Conservation (phyloP, 169 alveolate species). For the Eimeria tenella region DNA sequence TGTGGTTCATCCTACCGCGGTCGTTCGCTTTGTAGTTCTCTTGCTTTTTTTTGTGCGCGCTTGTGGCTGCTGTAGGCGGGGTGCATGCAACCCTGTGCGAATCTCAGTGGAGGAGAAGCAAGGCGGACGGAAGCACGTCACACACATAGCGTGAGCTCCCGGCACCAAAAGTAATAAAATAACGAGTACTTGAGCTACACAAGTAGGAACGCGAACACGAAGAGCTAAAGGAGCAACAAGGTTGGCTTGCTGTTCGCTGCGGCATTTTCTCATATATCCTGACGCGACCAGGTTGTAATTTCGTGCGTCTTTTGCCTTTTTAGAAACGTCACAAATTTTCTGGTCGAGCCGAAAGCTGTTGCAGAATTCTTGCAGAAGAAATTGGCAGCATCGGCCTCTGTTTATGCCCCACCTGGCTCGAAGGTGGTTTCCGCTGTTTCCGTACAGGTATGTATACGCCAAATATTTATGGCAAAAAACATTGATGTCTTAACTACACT, state of each 20-base stretch:
- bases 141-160: constrained; percentile 45
- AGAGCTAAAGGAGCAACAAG: background rate
- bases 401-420: constrained; percentile 68
- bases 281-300: background rate
- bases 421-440: constrained; percentile 22
- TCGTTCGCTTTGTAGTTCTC: background rate
- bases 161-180: background rate
- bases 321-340: constrained; percentile 46
- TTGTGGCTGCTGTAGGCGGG: constrained; percentile 38
- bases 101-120: constrained; percentile 63
- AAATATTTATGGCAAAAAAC: background rate
- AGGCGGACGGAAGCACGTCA: constrained; percentile 74
- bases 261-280: background rate
- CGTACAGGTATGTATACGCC: constrained; percentile 52
- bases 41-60: background rate
- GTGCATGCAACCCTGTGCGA: constrained; percentile 58
- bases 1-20: too few species aligned
- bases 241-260: background rate
- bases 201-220: background rate
- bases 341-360: constrained; percentile 54
- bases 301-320: background rate
- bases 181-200: background rate
- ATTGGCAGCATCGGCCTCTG: constrained; percentile 56
- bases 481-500: too few species aligned
- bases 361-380: constrained; percentile 75